Conservation (phyloP, 1,284 basidiomycete species). For the Ceratobasidium theobromae region DNA sequence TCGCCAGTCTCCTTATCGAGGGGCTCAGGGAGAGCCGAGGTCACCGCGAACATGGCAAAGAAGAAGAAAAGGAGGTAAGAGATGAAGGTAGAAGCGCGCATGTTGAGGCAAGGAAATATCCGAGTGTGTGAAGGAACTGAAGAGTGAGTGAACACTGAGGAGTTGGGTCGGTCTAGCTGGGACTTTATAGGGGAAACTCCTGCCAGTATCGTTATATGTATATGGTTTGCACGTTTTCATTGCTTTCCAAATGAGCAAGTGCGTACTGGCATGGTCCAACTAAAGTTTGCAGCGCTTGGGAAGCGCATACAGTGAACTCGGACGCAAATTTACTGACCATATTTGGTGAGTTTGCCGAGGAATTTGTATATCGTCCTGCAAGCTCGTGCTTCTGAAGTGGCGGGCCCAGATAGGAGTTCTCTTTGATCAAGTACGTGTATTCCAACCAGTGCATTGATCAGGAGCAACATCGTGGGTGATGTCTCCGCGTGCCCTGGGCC, state of each 20-base stretch:
- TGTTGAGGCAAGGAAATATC: too few species aligned
- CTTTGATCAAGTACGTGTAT: too few species aligned
- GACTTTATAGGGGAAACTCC: too few species aligned
- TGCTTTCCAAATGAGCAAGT: too few species aligned
- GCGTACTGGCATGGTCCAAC: too few species aligned
- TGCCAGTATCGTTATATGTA: too few species aligned
- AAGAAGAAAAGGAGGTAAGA: not conserved
- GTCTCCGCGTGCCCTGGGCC: too few species aligned
- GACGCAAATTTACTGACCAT: not conserved
- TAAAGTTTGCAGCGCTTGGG: not conserved
- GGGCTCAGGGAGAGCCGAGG: not conserved
- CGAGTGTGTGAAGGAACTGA: not conserved
- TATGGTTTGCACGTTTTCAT: too few species aligned
- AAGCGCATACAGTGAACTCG: not conserved
- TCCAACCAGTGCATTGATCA: too few species aligned
- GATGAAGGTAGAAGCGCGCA: not conserved
- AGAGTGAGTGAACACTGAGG: not conserved
- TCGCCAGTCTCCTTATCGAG: not conserved
- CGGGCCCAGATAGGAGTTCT: too few species aligned
- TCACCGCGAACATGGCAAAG: not conserved
- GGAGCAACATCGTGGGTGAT: too few species aligned
- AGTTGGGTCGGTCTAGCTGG: not conserved
- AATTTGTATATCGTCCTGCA: not conserved
- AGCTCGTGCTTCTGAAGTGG: too few species aligned
- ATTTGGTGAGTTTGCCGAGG: not conserved